Percentiles rank a stretch among this genome's conserved stretches.
phyloP scores from a whole-genome alignment of 495 filamentous ascomycete genomes.

The Penicillium silybi region DNA sequence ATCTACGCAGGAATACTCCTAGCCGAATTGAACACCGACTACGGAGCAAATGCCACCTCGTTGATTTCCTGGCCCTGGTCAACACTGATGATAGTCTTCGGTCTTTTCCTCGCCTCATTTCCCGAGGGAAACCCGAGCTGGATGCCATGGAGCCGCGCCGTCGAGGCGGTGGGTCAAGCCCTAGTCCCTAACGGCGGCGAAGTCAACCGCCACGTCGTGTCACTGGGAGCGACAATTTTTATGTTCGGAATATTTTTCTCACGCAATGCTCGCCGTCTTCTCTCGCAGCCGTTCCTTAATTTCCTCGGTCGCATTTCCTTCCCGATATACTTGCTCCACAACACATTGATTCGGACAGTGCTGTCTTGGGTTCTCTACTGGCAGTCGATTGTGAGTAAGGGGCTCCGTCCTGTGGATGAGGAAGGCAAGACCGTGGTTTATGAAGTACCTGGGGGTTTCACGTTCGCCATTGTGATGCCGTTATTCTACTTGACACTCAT shows the following conservation, averaged over 20 bases:
- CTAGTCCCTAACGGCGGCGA: conserved; percentile 5
- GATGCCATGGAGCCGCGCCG: conserved; percentile 11
- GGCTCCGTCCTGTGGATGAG: conserved; percentile 2
- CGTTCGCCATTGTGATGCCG: conserved; percentile 1
- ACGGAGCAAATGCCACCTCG: conserved; percentile 6
- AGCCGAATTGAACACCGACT: conserved; percentile 12
- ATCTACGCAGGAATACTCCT: conserved; percentile 18
- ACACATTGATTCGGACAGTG: conserved; percentile 17
- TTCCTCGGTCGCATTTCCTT: conserved; percentile 20
- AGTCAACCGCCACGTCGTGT: conserved; percentile 5
- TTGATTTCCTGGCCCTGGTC: conserved; percentile 4
- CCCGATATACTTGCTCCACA: conserved; percentile 19
- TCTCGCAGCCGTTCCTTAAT: conserved; percentile 9
- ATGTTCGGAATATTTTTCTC: conserved; percentile 4
- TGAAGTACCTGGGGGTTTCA: too few species aligned
- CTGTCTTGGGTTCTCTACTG: conserved; percentile 11
- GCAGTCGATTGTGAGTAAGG: conserved; percentile 1
- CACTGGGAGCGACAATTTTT: neutral
- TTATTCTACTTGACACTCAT: conserved; percentile 8
- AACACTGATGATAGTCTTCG: conserved; percentile 7
- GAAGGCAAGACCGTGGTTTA: neutral
- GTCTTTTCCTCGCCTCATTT: conserved; percentile 9
- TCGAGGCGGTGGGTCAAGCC: neutral
- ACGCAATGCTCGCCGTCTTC: conserved; percentile 7
- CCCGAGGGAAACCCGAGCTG: conserved; percentile 12